A percentile compares a stretch with the other conserved stretches of the same genome.
Evolutionary conservation across 1,139 yeast species (phyloP).

Genomic region (Pichia sp.): DNA sequence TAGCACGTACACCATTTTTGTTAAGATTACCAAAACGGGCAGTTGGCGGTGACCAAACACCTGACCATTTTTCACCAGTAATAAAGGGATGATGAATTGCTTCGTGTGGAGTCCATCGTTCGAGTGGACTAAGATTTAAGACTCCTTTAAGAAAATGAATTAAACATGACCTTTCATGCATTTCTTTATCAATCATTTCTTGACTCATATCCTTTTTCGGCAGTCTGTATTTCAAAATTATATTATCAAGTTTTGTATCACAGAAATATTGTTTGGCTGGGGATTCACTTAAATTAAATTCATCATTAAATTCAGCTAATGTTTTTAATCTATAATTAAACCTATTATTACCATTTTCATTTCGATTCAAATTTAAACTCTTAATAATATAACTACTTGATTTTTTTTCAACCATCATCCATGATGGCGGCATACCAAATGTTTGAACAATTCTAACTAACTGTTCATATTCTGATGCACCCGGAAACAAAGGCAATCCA

Average conservation of each 20-base stretch:
- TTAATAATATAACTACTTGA: constrained; percentile 64
- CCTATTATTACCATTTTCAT: constrained; percentile 21
- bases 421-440: constrained; percentile 82
- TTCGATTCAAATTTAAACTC: constrained; percentile 16
- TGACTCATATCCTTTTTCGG: constrained; percentile 66
- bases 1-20: constrained; percentile 19
- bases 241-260: constrained; percentile 64
- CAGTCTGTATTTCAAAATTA: constrained; percentile 66
- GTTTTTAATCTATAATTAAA: constrained; percentile 44
- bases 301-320: constrained; percentile 54
- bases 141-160: constrained; percentile 75
- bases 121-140: constrained; percentile 80
- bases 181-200: constrained; percentile 57
- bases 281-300: constrained; percentile 55
- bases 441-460: constrained; percentile 75
- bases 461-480: constrained; percentile 90
- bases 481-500: constrained; percentile 94
- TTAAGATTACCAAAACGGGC: constrained; percentile 20
- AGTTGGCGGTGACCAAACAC: constrained; percentile 44
- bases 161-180: constrained; percentile 63
- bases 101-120: constrained; percentile 95
- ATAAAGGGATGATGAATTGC: constrained; percentile 90
- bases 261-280: constrained; percentile 83
- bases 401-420: constrained; percentile 95
- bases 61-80: constrained; percentile 42